phyloP scores from a whole-genome alignment of 2,329 filamentous ascomycete species.

The Keithomyces neogunnii region DNA sequence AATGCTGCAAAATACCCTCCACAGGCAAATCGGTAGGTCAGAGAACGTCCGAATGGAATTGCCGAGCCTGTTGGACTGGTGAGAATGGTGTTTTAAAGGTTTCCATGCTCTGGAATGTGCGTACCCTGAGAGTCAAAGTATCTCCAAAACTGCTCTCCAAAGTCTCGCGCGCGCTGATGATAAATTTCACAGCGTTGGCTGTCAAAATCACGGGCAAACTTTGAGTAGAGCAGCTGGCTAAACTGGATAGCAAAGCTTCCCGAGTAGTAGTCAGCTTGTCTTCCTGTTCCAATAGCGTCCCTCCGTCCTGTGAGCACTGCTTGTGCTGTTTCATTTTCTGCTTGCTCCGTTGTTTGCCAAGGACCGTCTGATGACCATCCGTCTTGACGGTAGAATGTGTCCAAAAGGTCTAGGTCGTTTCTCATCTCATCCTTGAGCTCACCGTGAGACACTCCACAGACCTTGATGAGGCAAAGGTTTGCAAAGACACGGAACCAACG shows the following conservation, averaged over 20 bases:
- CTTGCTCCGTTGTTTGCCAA: constrained; percentile 23
- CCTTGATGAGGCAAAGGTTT: constrained; percentile 35
- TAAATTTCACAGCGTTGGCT: constrained; percentile 27
- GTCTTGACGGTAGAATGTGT: constrained; percentile 33
- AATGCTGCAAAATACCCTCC: constrained; percentile 39
- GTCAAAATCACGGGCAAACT: constrained; percentile 33
- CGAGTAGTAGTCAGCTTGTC: constrained; percentile 44
- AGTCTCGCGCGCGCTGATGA: constrained; percentile 29
- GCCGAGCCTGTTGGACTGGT: constrained; percentile 28
- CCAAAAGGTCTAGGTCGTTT: constrained; percentile 32
- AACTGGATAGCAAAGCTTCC: constrained; percentile 47
- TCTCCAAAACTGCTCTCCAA: constrained; percentile 33
- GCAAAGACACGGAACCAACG: constrained; percentile 43
- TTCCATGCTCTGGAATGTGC: not conserved
- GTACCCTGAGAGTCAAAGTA: constrained; percentile 39
- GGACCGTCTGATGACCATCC: constrained; percentile 40
- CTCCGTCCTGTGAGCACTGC: constrained; percentile 8
- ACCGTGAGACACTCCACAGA: constrained; percentile 26
- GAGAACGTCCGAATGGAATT: constrained; percentile 42
- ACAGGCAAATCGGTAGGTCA: constrained; percentile 43
- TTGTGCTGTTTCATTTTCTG: constrained; percentile 8
- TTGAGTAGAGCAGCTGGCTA: constrained; percentile 36
- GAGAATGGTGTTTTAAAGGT: not conserved
- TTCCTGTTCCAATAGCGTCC: constrained; percentile 6
- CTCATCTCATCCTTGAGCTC: constrained; percentile 28